Percentiles rank a stretch among this genome's conserved stretches.
phyloP scores from a whole-genome alignment of 176 grass and related monocot species.

The Elaeis guineensis region DNA sequence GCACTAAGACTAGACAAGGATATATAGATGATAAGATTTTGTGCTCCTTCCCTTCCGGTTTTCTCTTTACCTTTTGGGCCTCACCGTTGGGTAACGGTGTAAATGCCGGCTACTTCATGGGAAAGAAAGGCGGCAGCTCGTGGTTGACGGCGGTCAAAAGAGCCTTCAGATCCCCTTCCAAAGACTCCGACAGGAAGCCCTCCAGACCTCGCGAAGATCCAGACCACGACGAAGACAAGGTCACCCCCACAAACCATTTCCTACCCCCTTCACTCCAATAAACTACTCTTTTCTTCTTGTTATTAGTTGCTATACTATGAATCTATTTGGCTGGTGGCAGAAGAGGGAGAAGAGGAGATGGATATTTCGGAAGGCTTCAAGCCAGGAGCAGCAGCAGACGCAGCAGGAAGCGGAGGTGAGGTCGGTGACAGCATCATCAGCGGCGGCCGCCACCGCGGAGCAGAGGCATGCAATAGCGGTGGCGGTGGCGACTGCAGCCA shows the following conservation, averaged over 20 bases:
- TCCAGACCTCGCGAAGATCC: constrained; percentile 23
- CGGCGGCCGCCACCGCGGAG: constrained; percentile 16
- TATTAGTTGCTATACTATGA: neutral
- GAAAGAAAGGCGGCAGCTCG: constrained; percentile 76
- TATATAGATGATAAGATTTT: too few relatives aligned
- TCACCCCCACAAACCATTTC: neutral
- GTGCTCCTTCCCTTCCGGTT: too few relatives aligned
- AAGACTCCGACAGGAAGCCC: constrained; percentile 49
- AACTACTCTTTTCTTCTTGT: neutral
- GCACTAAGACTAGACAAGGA: too few relatives aligned
- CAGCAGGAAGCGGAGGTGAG: neutral
- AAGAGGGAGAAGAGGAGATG: constrained; percentile 77
- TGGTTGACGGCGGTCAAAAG: constrained; percentile 97
- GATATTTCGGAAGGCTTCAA: constrained; percentile 56
- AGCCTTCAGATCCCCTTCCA: constrained; percentile 86
- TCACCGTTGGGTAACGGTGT: too few relatives aligned
- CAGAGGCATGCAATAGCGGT: constrained; percentile 73
- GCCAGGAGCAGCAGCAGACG: constrained; percentile 23
- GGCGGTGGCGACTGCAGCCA: too few relatives aligned
- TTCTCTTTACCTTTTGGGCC: too few relatives aligned
- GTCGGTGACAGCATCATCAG: neutral
- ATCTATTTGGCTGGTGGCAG: constrained; percentile 10
- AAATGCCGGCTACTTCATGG: constrained; percentile 23
- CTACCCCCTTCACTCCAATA: neutral
- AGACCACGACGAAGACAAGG: constrained; percentile 31